phyloP scores from a whole-genome alignment of 805 yeast genomes.

The Spencermartinsiella europaea region DNA sequence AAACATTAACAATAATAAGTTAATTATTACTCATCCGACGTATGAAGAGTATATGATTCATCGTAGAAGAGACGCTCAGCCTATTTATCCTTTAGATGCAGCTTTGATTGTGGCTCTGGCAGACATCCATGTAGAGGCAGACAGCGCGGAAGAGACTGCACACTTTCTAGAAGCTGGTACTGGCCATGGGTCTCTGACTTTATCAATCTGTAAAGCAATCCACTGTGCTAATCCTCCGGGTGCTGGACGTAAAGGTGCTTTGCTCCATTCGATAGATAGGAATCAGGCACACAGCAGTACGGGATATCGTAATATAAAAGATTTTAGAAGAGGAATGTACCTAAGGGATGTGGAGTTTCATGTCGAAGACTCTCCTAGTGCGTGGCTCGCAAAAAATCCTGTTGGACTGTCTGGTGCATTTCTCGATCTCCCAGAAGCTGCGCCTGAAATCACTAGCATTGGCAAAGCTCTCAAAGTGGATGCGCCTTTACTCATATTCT shows the following conservation, averaged over 20 bases:
- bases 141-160: constrained; percentile 24
- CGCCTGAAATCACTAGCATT: constrained; percentile 32
- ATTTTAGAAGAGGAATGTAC: constrained; percentile 42
- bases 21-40: constrained; percentile 37
- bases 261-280: constrained; percentile 44
- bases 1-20: constrained; percentile 27
- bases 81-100: constrained; percentile 48
- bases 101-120: constrained; percentile 42
- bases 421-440: constrained; percentile 44
- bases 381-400: constrained; percentile 36
- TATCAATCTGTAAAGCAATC: constrained; percentile 39
- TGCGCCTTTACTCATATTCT: constrained; percentile 41
- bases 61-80: constrained; percentile 43
- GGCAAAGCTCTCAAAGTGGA: constrained; percentile 36
- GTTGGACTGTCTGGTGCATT: constrained; percentile 39
- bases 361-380: constrained; percentile 36
- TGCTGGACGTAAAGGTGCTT: constrained; percentile 29
- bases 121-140: constrained; percentile 37
- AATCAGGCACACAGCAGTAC: constrained; percentile 36
- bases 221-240: constrained; percentile 40
- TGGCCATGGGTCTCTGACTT: constrained; percentile 48
- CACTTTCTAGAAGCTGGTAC: constrained; percentile 51
- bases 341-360: constrained; percentile 43
- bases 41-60: constrained; percentile 44
- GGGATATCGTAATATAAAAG: constrained; percentile 39